These are phyloP conservation scores for Hordeum vulgare DNA, from an alignment of 176 grass and related monocot species.

Conservation along the genomic window MorexV3_pseudomolecules_assembly NC_058519.1:560380377-560380876, in stretches of 20 bases:
- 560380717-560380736: constrained; percentile 64
- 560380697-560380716: constrained; percentile 17
- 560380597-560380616: constrained; percentile 86
- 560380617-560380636: constrained; percentile 86
- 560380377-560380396: constrained; percentile 63
- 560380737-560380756: constrained; percentile 76
- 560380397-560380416: constrained; percentile 71
- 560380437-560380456: constrained; percentile 89
- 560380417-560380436: constrained; percentile 88
- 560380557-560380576: constrained; percentile 65
- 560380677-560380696: constrained; percentile 27
- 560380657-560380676: constrained; percentile 52
- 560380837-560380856: constrained; percentile 84
- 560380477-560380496: constrained; percentile 85
- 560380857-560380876: constrained; percentile 84
- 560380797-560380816: constrained; percentile 71
- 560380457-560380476: constrained; percentile 80
- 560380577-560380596: constrained; percentile 72
- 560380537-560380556: constrained; percentile 60
- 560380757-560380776: constrained; percentile 74
- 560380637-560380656: constrained; percentile 46
- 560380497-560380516: constrained; percentile 83
- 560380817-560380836: constrained; percentile 57
- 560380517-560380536: constrained; percentile 54
- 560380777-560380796: constrained; percentile 82